Conservation (phyloP, 1,284 basidiomycete genomes). For the Cryptococcus sp. region DNA sequence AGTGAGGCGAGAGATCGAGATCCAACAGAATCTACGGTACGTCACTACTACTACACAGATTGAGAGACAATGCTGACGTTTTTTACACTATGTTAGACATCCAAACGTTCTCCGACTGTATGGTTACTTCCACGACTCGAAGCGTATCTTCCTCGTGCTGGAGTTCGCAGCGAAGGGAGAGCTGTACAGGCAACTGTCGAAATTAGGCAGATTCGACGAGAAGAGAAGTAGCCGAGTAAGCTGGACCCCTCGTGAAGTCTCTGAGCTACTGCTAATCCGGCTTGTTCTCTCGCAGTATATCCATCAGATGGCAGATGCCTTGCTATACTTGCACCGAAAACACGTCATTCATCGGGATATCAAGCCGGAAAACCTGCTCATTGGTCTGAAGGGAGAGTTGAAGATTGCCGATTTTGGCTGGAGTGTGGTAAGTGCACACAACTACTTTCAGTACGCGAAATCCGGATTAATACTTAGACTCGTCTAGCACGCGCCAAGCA, state of each 20-base stretch:
- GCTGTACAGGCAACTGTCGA: conserved; percentile 91
- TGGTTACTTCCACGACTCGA: conserved; percentile 96
- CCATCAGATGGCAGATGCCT: conserved; percentile 97
- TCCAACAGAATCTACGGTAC: conserved; percentile 86
- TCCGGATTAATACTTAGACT: neutral
- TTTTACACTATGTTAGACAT: conserved; percentile 60
- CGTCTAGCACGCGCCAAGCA: conserved; percentile 78
- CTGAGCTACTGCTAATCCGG: neutral
- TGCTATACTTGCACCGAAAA: conserved; percentile 89
- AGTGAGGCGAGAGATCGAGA: conserved; percentile 95
- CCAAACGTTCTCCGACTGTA: conserved; percentile 92
- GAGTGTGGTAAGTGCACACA: conserved; percentile 65
- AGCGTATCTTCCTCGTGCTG: conserved; percentile 96
- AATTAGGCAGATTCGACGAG: conserved; percentile 82
- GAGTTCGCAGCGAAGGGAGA: conserved; percentile 96
- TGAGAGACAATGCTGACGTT: neutral
- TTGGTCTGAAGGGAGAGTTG: conserved; percentile 93
- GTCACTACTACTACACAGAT: conserved; percentile 12
- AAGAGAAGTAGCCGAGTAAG: conserved; percentile 67
- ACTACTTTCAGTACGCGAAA: neutral
- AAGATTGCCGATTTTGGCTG: conserved; percentile 99
- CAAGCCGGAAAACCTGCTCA: conserved; percentile 95
- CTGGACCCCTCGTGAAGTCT: conserved; percentile 5
- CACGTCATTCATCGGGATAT: conserved; percentile 99
- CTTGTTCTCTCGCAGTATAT: conserved; percentile 65